These are phyloP conservation scores for Lachnellula suecica DNA, from an alignment of 2,329 filamentous ascomycete species.

Conservation along the genomic window DNA sequence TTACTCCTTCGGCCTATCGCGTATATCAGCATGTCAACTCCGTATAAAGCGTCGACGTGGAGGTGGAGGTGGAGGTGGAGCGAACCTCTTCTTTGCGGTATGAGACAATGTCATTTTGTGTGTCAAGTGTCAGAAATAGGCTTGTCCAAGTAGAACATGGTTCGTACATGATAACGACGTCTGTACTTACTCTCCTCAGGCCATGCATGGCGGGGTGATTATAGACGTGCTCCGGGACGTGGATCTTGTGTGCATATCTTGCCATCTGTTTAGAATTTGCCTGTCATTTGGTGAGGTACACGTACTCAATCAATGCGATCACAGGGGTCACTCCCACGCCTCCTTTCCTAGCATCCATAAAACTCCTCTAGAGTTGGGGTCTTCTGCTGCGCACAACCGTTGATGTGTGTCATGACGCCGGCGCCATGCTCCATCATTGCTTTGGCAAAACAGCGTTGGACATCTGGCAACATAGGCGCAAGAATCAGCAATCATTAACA, in stretches of 20 bases:
- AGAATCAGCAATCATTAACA: background rate
- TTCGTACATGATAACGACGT: slow-evolving; percentile 9
- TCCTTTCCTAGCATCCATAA: background rate
- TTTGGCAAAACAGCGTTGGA: slow-evolving; percentile 1
- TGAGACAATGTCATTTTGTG: slow-evolving; percentile 13
- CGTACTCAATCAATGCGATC: slow-evolving; percentile 9
- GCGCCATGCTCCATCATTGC: slow-evolving; percentile 6
- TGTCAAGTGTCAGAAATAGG: no score
- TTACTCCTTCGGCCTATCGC: no score
- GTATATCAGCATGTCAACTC: no score
- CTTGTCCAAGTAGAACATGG: background rate
- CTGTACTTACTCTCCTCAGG: slow-evolving; percentile 1
- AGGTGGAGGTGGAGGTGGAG: background rate
- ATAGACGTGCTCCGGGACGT: slow-evolving; percentile 2
- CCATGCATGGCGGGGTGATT: background rate
- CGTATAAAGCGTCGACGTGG: no score
- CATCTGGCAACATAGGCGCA: no score
- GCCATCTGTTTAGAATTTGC: no score
- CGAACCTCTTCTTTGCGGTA: slow-evolving; percentile 11
- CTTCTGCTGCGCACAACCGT: background rate
- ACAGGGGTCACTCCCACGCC: slow-evolving; percentile 9
- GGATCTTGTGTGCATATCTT: slow-evolving; percentile 7
- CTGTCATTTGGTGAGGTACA: no score
- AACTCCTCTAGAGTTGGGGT: slow-evolving; percentile 4
- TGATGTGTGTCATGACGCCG: slow-evolving; percentile 5